Conservation (phyloP, 2,329 filamentous ascomycete genomes). For the Aspergillus piperis region DNA sequence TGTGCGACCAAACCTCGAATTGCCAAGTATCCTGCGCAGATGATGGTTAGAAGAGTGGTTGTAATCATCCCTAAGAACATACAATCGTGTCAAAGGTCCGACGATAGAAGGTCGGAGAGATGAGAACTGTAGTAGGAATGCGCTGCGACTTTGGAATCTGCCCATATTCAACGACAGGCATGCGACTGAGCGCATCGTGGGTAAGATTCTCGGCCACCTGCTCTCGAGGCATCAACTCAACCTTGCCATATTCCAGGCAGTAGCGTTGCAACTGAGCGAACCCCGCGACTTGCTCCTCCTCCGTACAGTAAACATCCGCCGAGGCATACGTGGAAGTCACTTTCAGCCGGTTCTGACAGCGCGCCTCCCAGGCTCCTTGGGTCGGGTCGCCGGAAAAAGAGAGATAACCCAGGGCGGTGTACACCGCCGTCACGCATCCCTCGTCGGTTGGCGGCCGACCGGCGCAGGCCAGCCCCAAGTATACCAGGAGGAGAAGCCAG, state of each 20-base stretch:
- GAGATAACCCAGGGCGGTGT: slow-evolving; percentile 35
- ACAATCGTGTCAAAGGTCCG: slow-evolving; percentile 38
- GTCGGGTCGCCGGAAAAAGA: slow-evolving; percentile 28
- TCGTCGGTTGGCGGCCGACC: slow-evolving; percentile 24
- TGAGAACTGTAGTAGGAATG: slow-evolving; percentile 30
- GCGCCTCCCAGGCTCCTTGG: slow-evolving; percentile 24
- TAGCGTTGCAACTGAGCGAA: slow-evolving; percentile 23
- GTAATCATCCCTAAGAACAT: slow-evolving; percentile 8
- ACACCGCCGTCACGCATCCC: slow-evolving; percentile 36
- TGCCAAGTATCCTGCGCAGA: slow-evolving; percentile 31
- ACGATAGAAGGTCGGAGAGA: slow-evolving; percentile 33
- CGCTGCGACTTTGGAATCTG: slow-evolving; percentile 28
- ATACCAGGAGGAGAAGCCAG: slow-evolving; percentile 21
- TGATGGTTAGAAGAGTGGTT: background rate
- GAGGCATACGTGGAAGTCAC: slow-evolving; percentile 42
- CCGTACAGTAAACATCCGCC: slow-evolving; percentile 33
- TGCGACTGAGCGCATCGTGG: slow-evolving; percentile 33
- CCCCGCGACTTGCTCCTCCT: slow-evolving; percentile 26
- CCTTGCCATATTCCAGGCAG: slow-evolving; percentile 29
- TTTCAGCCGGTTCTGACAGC: slow-evolving; percentile 36
- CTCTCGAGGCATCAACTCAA: slow-evolving; percentile 30
- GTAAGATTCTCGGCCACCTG: slow-evolving; percentile 35
- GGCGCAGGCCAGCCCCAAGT: slow-evolving; percentile 10
- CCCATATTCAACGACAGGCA: slow-evolving; percentile 35
- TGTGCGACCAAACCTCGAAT: slow-evolving; percentile 37